Evolutionary conservation across 2,329 filamentous ascomycete species (phyloP), one percentile per base, ranked within the genome.

Genomic region (Escovopsis sp.): DNA sequence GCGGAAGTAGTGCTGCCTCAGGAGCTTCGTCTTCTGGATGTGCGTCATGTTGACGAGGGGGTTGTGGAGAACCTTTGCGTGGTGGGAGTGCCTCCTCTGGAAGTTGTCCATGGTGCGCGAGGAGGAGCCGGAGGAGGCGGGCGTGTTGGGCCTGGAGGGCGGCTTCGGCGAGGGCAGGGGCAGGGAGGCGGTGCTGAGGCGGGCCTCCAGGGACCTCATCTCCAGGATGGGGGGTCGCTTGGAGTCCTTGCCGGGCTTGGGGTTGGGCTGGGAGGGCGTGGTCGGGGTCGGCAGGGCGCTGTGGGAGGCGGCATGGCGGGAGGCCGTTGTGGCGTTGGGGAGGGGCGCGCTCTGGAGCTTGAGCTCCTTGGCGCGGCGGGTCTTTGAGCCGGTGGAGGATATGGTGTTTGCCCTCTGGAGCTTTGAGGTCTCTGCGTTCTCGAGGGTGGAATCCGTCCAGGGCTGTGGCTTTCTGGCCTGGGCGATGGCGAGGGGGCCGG

Each of bases 1-100:
- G 42, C 83, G 72, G 56, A 89, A 91, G 59, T 91, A 91, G 58
- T 91, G 85, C 46, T 87, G 82, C 43, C 83, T 70, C 47, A 91
- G 58, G 9, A 87, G 62, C 39, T 78, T 77, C n/a, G 77, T 72
- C 57, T 85, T 85, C 56, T 88, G 81, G 10, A 67, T 61, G 4
- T 65, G 58, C 2, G 77, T 76, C 55, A 89, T 64, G 19, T 81
- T 72, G n/a, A 69, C 72, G 28, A 32, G 28, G 2, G 78, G 69
- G 12, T 66, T 75, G 11, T 77, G 57, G 5, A 72, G 61, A 5
- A 70, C 70, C 50, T 80, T 75, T 41, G 69, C 57, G 45, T 73
- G 64, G 51, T 79, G 78, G 3, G 79, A 76, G 59, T 82, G 78
- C 50, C 77, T 67, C 47, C 75, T 64, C 4, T 66, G 58, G 26